Evolutionary conservation across 441 rosid species (phyloP), one percentile per base, ranked within the genome.

Genomic region (Gossypium gossypioides): DNA sequence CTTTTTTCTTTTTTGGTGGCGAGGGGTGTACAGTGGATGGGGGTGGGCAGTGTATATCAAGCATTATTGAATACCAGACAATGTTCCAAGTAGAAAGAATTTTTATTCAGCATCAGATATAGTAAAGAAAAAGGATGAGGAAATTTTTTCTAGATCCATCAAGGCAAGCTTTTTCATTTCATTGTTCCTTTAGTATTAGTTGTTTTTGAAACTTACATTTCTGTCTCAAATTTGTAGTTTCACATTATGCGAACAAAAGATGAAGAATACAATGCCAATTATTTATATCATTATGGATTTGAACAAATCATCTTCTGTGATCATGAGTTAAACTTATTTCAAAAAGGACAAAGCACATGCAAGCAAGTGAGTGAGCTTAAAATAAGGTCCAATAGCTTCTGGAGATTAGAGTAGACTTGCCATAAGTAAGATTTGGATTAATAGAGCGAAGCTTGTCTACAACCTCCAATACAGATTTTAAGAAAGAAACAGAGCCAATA

Each of bases 401-500:
- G 18, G 61, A 34, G 24, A 57, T 60, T 56, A 27, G 12, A 37
- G 13, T 29, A 15, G 65, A 83, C 96, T 84, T 71, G 89, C 98
- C 99, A 77, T 91, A 96, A 46, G 81, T 88, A 69, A 96, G 92
- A 58, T 88, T 84, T 52, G 99, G 97, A 82, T 92, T 96, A 71
- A 89, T 62, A 18, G 92, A 71, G 5, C 99, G 99, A 75, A 96
- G 98, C 90, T 91, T 93, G 50, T 84, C 63, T 50, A 96, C 88
- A 25, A 90, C 96, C 81, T 88, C 83, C 84, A 96, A 83, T 51
- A 96, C 74, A 22, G 89, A 84, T 81, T 88, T 81, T 81, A 96
- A 75, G 75, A 96, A 96, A 5, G 99, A 96, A 77, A 87, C 96
- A n/a, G 99, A 96, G 73, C 99, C 99, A 72, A 96, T 93, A 78